A percentile compares a stretch with the other conserved stretches of the same genome.
Evolutionary conservation across 2,329 filamentous ascomycete species (phyloP).

Genomic region (Phialophora macrospora): DNA sequence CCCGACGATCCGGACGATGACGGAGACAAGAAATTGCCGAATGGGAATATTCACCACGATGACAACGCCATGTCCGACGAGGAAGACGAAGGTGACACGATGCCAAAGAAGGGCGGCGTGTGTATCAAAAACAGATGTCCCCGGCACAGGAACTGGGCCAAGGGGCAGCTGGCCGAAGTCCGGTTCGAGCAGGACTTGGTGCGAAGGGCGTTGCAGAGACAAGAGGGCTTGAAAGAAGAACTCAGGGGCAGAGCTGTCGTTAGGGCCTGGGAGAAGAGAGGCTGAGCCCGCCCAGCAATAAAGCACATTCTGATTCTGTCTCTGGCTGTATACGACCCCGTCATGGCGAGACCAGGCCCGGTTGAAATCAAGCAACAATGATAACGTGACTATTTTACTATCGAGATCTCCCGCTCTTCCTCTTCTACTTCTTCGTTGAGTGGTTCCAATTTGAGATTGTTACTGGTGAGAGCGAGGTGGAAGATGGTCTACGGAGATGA

Average conservation of each 20-base stretch:
- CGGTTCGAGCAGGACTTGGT: constrained; percentile 39
- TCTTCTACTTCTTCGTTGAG: neutral
- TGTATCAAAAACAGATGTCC: constrained; percentile 56
- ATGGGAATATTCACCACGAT: constrained; percentile 37
- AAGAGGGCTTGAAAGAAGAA: constrained; percentile 30
- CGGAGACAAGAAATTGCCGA: constrained; percentile 39
- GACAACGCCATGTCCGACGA: constrained; percentile 42
- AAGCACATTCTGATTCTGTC: neutral
- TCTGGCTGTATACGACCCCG: neutral
- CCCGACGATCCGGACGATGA: constrained; percentile 48
- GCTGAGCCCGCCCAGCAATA: constrained; percentile 1
- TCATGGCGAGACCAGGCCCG: neutral
- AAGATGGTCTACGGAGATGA: too few relatives aligned
- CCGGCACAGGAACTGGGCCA: constrained; percentile 55
- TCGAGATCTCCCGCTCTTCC: neutral
- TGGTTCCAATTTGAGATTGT: neutral
- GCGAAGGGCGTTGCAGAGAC: constrained; percentile 26
- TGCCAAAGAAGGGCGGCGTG: constrained; percentile 47
- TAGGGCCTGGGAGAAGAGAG: constrained; percentile 35
- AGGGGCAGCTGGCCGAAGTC: constrained; percentile 46
- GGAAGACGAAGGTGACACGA: constrained; percentile 43
- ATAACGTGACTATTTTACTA: neutral
- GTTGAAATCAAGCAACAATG: neutral
- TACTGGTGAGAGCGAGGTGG: neutral
- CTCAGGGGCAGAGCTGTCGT: constrained; percentile 34